phyloP scores from a whole-genome alignment of 2,329 filamentous ascomycete genomes.

The Ophiostoma piceae region DNA sequence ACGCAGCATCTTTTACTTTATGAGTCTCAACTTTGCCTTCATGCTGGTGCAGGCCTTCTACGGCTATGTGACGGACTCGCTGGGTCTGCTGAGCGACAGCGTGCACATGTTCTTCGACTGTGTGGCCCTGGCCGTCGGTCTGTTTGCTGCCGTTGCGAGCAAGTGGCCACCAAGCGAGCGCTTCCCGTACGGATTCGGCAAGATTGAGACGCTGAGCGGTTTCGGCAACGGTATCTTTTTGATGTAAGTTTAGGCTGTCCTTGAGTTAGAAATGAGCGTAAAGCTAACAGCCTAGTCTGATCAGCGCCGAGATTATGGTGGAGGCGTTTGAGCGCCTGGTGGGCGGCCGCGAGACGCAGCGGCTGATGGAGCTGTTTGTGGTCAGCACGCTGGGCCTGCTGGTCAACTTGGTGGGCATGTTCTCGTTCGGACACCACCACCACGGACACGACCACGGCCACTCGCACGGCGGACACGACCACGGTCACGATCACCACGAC shows the following conservation, averaged over 20 bases:
- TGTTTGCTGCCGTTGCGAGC: slow-evolving; percentile 88
- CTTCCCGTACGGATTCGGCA: slow-evolving; percentile 94
- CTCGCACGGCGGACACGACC: slow-evolving; percentile 31
- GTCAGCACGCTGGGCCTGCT: slow-evolving; percentile 81
- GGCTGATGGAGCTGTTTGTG: slow-evolving; percentile 78
- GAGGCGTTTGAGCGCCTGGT: slow-evolving; percentile 85
- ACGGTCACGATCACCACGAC: slow-evolving; percentile 36
- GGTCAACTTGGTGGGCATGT: slow-evolving; percentile 89
- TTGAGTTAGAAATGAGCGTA: no score
- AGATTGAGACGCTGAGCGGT: slow-evolving; percentile 91
- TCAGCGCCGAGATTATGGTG: slow-evolving; percentile 92
- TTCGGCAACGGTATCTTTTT: slow-evolving; percentile 95
- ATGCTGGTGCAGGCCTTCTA: slow-evolving; percentile 95
- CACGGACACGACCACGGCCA: slow-evolving; percentile 50
- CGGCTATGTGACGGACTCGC: slow-evolving; percentile 84
- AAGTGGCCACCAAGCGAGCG: slow-evolving; percentile 88
- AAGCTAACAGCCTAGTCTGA: slow-evolving; percentile 52
- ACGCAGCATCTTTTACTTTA: slow-evolving; percentile 93
- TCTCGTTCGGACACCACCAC: slow-evolving; percentile 69
- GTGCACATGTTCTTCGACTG: slow-evolving; percentile 99
- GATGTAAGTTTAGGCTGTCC: slow-evolving; percentile 52
- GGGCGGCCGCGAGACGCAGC: slow-evolving; percentile 76
- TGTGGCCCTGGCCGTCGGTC: slow-evolving; percentile 79
- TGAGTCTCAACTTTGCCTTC: slow-evolving; percentile 91
- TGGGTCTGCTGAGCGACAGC: slow-evolving; percentile 93